phyloP scores from a whole-genome alignment of 768 basidiomycete genomes.

The Obba rivulosa region DNA sequence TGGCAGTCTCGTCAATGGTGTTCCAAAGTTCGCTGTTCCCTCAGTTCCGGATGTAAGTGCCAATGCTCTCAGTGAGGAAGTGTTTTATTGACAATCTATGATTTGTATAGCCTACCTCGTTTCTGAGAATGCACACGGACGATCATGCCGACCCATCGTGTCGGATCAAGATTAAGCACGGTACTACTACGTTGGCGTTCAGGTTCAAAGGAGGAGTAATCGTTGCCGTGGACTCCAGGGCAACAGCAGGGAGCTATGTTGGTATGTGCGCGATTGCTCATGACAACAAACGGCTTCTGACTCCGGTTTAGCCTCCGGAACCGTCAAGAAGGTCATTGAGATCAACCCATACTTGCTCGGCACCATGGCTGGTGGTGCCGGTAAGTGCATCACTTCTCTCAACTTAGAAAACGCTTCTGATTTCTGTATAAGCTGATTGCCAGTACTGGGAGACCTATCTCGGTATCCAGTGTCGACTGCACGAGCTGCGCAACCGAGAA shows the following conservation, averaged over 20 bases:
- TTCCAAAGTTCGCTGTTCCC: slow-evolving; percentile 69
- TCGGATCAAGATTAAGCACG: slow-evolving; percentile 97
- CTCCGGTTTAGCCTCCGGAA: slow-evolving; percentile 70
- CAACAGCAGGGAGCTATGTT: slow-evolving; percentile 95
- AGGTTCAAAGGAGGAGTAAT: slow-evolving; percentile 95
- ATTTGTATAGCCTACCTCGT: slow-evolving; percentile 69
- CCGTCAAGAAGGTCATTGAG: slow-evolving; percentile 99
- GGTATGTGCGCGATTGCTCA: slow-evolving; percentile 43
- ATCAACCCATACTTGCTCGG: slow-evolving; percentile 99
- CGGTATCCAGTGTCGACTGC: slow-evolving; percentile 94
- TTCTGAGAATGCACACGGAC: slow-evolving; percentile 91
- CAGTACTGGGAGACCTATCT: slow-evolving; percentile 99
- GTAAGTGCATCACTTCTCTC: slow-evolving; percentile 35
- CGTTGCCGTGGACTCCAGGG: slow-evolving; percentile 98
- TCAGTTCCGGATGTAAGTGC: slow-evolving; percentile 68
- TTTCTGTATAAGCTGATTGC: slow-evolving; percentile 65
- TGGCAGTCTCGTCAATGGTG: slow-evolving; percentile 65
- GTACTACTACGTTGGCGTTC: slow-evolving; percentile 97
- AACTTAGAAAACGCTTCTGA: slow-evolving; percentile 1
- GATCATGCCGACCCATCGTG: slow-evolving; percentile 92
- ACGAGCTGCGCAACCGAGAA: slow-evolving; percentile 94
- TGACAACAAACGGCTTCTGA: neutral
- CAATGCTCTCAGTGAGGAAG: neutral
- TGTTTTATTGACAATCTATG: neutral
- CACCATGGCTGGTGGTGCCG: slow-evolving; percentile 99